Percentiles rank a stretch among this genome's conserved stretches.
These are phyloP conservation scores for Domatiomyces globalis DNA, from an alignment of 2,329 filamentous ascomycete species.

Conservation along the genomic window DNA sequence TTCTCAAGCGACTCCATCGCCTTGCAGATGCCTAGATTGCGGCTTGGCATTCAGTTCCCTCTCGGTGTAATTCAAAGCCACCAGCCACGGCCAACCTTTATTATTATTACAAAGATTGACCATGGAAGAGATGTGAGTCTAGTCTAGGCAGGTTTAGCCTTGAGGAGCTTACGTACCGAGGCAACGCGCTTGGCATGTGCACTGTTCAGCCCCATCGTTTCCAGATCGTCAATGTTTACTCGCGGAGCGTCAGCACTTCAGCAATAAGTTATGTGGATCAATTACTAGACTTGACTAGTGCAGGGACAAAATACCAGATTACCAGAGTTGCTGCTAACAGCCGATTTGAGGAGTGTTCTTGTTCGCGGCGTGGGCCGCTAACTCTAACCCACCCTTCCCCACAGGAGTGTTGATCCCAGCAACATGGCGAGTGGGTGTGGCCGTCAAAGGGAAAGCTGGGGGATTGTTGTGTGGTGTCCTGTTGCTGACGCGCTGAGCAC, in stretches of 20 bases:
- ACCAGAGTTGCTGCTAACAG: not conserved
- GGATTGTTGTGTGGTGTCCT: not conserved
- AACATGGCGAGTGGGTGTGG: not conserved
- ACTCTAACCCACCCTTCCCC: not conserved
- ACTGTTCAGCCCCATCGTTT: no score
- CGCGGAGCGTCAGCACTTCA: not conserved
- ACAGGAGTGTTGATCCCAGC: not conserved
- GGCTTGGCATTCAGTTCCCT: no score
- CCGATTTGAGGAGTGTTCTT: not conserved
- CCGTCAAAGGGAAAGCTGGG: not conserved
- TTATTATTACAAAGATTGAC: no score
- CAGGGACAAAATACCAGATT: not conserved
- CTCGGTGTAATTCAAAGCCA: no score
- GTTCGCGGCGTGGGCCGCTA: not conserved
- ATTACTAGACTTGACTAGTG: not conserved
- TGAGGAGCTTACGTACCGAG: no score
- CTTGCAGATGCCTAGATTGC: no score
- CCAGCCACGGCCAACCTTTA: no score
- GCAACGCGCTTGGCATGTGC: no score
- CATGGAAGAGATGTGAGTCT: no score
- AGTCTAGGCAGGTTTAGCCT: no score
- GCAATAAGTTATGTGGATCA: not conserved
- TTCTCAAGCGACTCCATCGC: no score
- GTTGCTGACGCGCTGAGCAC: not conserved
- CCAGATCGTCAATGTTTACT: no score